Base-by-base conservation (phyloP, 1,284 basidiomycete genomes). In the Ustanciosporium gigantosporum region DNA sequence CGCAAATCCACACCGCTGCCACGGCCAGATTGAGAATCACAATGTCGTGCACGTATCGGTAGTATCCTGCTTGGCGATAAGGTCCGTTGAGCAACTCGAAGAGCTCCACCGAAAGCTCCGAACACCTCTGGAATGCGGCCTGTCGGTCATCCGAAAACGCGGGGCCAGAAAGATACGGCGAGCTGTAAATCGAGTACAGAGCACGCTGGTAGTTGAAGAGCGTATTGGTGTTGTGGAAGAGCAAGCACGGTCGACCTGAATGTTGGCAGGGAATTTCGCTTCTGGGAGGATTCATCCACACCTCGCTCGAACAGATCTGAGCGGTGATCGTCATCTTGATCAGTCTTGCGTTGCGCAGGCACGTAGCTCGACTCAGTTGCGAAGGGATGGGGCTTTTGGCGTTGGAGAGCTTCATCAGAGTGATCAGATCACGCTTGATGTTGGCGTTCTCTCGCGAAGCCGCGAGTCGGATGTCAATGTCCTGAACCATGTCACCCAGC, bases 21-120 rank as follows among this genome's bases (percentile, higher is more conserved):
- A 65, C 60, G 0, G 60, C 60, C 41, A 65, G 32, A 46, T 65
- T 65, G 55, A 65, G 60, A 13, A 65, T 65, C 43, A 65, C 60
- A 41, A 65, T 65, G 27, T 65, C 60, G 31, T 65, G 60, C 17
- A 65, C 60, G 32, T 58, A 65, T 35, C 60, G 53, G 15, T 65
- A 65, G 50, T 65, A 58, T 20, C 55, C 53, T 23, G 53, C 42
- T 23, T 65, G 55, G 13, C 60, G 55, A 25, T 65, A 65, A 1
- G 46, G 49, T 11, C 60, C 60, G 20, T 65, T 58, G 31, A 65
- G 53, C 22, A 65, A 41, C 41, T 65, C 60, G 13, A 65, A 65
- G 13, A 65, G 46, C 46, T 58, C 50, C 22, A 65, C 60, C 25
- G 53, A 53, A 11, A 65, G 46, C 50, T 65, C 60, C 21, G 60